Evolutionary conservation across 352 stramenopile species (phyloP), one percentile per base, ranked within the genome.

Genomic region (Globisporangium recalcitrans): DNA sequence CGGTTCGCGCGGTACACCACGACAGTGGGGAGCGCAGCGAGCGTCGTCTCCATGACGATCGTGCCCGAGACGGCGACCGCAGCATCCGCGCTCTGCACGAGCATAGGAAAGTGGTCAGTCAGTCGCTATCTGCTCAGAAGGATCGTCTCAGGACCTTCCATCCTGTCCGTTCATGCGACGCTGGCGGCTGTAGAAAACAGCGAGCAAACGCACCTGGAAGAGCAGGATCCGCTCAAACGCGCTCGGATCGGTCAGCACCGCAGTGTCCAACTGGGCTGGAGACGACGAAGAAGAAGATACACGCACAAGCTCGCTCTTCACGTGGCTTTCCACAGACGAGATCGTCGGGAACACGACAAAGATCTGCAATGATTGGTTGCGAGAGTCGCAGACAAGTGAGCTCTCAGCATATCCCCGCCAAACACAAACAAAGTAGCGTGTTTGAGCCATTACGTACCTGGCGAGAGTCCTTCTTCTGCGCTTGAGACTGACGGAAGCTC

Each of bases 1-100:
- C 49, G 56, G 47, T 91, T 91, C 10, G 82, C 80, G 10, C 80
- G 80, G 48, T 91, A 93, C 32, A 93, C 80, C 26, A 88, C 80
- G 13, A 90, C 60, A 0, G 81, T 93, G 1, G 82, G 80, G 16
- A 89, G 59, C 32, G 36, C 69, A 0, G 80, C 70, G 0, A 93
- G 65, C 24, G 73, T 68, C 2, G 79, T 85, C 48, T 93, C 81
- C 42, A 80, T 80, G 11, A 91, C 78, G 42, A 91, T 78, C 1
- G 84, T 93, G 19, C 84, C 84, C 0, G 81, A 91, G 9, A 90
- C 80, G 0, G 84, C 82, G 19, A 93, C 60, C 0, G 80, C 81
- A 0, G 74, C 63, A 61, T 91, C 70, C 26, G 69, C 68, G 16
- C 60, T 63, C 69, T 92, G n/a, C n/a, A n/a, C n/a, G n/a, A n/a